Evolutionary conservation across 1,284 basidiomycete species (phyloP).

Genomic region (Rugosomyces carneus): DNA sequence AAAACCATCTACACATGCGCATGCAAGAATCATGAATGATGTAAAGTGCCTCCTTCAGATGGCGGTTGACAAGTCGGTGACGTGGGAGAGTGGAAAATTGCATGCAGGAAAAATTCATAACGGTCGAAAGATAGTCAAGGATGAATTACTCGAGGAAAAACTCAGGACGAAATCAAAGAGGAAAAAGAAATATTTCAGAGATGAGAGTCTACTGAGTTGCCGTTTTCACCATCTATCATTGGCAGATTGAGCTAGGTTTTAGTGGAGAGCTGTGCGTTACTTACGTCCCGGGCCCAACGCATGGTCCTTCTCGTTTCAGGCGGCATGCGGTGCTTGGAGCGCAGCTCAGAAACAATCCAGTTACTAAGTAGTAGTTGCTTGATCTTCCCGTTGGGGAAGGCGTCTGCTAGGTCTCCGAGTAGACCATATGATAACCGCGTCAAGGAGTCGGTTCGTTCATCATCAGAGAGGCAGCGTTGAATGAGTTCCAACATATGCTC

Average conservation of each 20-base stretch:
- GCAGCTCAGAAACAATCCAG: slow-evolving; percentile 80
- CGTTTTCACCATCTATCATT: slow-evolving; percentile 57
- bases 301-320: slow-evolving; percentile 72
- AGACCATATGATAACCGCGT: slow-evolving; percentile 77
- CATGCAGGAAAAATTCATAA: slow-evolving; percentile 29
- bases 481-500: slow-evolving; percentile 79
- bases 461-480: slow-evolving; percentile 75
- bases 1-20: slow-evolving; percentile 37
- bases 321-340: slow-evolving; percentile 61
- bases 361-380: slow-evolving; percentile 74
- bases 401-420: slow-evolving; percentile 89
- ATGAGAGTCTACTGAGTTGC: slow-evolving; percentile 52
- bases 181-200: slow-evolving; percentile 18
- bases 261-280: slow-evolving; percentile 18
- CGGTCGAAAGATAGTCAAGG: slow-evolving; percentile 10
- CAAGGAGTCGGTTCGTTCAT: slow-evolving; percentile 78
- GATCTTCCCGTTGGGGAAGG: slow-evolving; percentile 76
- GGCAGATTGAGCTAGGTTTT: slow-evolving; percentile 8
- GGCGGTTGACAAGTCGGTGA: slow-evolving; percentile 31
- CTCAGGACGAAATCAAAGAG: slow-evolving; percentile 20
- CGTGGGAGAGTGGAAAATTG: slow-evolving; percentile 33
- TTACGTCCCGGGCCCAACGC: slow-evolving; percentile 79
- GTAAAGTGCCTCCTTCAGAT: slow-evolving; percentile 55
- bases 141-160: slow-evolving; percentile 16
- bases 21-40: slow-evolving; percentile 42